phyloP scores from a whole-genome alignment of 805 yeast genomes.

The Candida tallmaniae region DNA sequence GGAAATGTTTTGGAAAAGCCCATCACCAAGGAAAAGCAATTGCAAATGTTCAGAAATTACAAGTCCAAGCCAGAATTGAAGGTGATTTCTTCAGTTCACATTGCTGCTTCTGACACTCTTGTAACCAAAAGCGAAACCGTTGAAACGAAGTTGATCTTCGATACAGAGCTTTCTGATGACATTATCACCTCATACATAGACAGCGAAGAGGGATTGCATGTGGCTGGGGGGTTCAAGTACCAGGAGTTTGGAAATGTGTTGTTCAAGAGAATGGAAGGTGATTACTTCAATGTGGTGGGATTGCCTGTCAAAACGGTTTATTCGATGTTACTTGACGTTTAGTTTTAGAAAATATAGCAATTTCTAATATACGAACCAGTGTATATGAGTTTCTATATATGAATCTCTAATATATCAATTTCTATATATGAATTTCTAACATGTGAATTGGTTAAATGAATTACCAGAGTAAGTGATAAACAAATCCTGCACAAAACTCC shows the following conservation, averaged over 20 bases:
- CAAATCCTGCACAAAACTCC: background rate
- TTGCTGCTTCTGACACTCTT: conserved; percentile 16
- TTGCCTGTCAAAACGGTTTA: conserved; percentile 53
- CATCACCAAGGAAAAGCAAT: conserved; percentile 21
- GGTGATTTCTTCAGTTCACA: conserved; percentile 33
- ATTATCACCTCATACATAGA: conserved; percentile 59
- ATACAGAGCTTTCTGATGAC: conserved; percentile 43
- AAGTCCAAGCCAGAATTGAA: conserved; percentile 14
- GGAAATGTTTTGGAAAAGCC: conserved; percentile 80
- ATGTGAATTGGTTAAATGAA: too few relatives aligned
- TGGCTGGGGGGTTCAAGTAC: conserved; percentile 90
- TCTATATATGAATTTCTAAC: too few relatives aligned
- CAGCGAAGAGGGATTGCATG: conserved; percentile 69
- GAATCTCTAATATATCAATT: too few relatives aligned
- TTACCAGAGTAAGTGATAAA: too few relatives aligned
- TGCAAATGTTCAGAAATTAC: conserved; percentile 25
- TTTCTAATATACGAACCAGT: too few relatives aligned
- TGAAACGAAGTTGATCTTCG: conserved; percentile 45
- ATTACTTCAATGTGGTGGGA: conserved; percentile 83
- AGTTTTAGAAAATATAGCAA: background rate
- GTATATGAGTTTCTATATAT: too few relatives aligned
- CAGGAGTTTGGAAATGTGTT: conserved; percentile 71
- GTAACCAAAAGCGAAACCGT: conserved; percentile 13
- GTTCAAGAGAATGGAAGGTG: conserved; percentile 66
- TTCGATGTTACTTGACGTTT: background rate